Base-by-base conservation (phyloP, 768 basidiomycete genomes). In the Stropharia rugosoannulata region DNA sequence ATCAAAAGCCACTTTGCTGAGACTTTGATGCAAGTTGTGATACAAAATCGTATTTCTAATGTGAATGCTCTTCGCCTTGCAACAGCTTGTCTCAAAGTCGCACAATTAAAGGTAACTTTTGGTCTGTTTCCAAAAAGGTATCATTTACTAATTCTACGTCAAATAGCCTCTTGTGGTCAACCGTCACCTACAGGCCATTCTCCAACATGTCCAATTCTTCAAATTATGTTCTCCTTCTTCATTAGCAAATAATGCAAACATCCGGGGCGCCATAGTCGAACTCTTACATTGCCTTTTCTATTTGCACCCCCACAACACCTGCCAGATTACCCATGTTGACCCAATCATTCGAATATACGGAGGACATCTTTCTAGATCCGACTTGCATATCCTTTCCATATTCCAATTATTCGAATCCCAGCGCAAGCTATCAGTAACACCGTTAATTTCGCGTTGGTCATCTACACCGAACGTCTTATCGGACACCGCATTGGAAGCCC, bases 301-400 rank as follows among this genome's bases (percentile, higher is more conserved):
- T 53, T 77, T 87, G 12, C 86, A 95, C 64, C 91, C 94, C 0
- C 70, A 77, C 11, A 93, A 93, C 62, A 89, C 93, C 2, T 95
- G 91, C 64, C 95, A 96, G 66, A 79, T 86, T 9, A 87, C 83
- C 3, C 92, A 95, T 60, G 72, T 95, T 42, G 86, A 90, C 44
- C 92, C 91, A 1, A 75, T 98, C 36, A 70, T 90, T 42, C 73
- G 72, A 16, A 72, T 94, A 1, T 98, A 98, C 66, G 71, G 80
- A 8, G 95, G 89, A 1, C 89, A 89, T 0, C 67, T 90, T n/a
- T 81, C 84, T 0, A 47, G 58, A 1, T 60, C 87, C 1, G 95
- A 98, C 66, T 76, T 80, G 25, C 73, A 75, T 27, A 74, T 98
- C 1, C 73, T 97, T 4, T 80, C 83, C 1, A 80, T 97, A 51